A percentile compares a stretch with the other conserved stretches of the same genome.
Conservation (phyloP, 345 rosid species). For the Gossypium sturtianum region DNA sequence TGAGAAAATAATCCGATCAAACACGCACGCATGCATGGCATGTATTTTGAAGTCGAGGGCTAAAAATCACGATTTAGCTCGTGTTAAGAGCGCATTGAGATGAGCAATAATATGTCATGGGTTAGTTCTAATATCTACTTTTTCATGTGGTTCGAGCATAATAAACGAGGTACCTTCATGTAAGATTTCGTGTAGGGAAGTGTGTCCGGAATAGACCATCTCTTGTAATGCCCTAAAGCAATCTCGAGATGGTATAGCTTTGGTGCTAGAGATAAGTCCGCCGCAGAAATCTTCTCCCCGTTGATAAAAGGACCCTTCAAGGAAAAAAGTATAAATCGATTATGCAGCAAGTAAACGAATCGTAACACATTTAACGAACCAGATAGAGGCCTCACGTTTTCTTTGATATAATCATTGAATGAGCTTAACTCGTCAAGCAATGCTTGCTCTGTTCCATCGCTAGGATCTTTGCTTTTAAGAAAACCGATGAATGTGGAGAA, state of each 20-base stretch:
- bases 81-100: not conserved
- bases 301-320: slow-evolving; percentile 82
- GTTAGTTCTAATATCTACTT: not conserved
- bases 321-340: not conserved
- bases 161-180: slow-evolving; percentile 55
- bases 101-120: not conserved
- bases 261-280: slow-evolving; percentile 78
- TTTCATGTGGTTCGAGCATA: not conserved
- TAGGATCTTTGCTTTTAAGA: slow-evolving; percentile 81
- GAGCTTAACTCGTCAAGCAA: slow-evolving; percentile 62
- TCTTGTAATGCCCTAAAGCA: slow-evolving; percentile 80
- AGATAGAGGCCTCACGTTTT: slow-evolving; percentile 42
- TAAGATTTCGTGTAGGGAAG: slow-evolving; percentile 57
- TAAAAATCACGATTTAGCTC: not conserved
- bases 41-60: not conserved
- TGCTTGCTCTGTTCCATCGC: slow-evolving; percentile 76
- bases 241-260: slow-evolving; percentile 78
- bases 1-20: slow-evolving; percentile 6
- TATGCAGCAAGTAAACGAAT: not conserved
- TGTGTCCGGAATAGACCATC: slow-evolving; percentile 81
- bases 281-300: slow-evolving; percentile 76
- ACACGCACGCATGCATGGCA: not conserved
- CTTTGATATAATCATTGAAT: slow-evolving; percentile 57
- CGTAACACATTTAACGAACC: not conserved
- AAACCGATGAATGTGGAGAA: slow-evolving; percentile 88